A percentile compares a stretch with the other conserved stretches of the same genome.
phyloP scores from a whole-genome alignment of 306 rosid genomes.

The Astragalus membranaceus region DNA sequence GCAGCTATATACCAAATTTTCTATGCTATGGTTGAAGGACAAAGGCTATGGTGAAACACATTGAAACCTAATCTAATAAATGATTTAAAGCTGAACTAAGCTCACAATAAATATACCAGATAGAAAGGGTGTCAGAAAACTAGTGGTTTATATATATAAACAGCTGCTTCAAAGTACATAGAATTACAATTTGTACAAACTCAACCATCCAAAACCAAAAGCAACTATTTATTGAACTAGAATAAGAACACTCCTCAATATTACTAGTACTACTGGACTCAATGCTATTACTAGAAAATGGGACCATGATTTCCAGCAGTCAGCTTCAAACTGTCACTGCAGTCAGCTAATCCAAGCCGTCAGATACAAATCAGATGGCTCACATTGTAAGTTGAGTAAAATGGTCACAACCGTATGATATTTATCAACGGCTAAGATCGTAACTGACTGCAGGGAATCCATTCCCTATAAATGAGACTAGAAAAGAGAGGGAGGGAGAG shows the following conservation, averaged over 20 bases:
- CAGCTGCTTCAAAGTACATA: constrained; percentile 17
- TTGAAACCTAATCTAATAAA: too few relatives aligned
- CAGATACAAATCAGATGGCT: too few relatives aligned
- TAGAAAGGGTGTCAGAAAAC: background rate
- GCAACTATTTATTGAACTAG: constrained; percentile 5
- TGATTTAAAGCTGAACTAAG: too few relatives aligned
- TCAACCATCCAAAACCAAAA: background rate
- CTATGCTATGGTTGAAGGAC: background rate
- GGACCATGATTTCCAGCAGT: background rate
- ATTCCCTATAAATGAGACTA: too few relatives aligned
- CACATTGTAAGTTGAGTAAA: too few relatives aligned
- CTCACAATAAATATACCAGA: background rate
- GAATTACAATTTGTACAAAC: constrained; percentile 18
- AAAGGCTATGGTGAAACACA: background rate
- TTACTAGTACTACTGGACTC: background rate
- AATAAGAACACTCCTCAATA: background rate
- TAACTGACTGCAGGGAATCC: too few relatives aligned
- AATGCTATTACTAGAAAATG: background rate
- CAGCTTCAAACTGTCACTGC: too few relatives aligned
- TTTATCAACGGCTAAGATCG: too few relatives aligned
- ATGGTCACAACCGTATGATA: too few relatives aligned
- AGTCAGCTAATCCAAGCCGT: too few relatives aligned
- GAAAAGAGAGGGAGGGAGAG: too few relatives aligned
- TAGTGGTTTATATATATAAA: background rate
- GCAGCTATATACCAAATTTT: background rate